Base-by-base conservation (phyloP, 2,329 filamentous ascomycete species). In the Curvularia verruculosa region DNA sequence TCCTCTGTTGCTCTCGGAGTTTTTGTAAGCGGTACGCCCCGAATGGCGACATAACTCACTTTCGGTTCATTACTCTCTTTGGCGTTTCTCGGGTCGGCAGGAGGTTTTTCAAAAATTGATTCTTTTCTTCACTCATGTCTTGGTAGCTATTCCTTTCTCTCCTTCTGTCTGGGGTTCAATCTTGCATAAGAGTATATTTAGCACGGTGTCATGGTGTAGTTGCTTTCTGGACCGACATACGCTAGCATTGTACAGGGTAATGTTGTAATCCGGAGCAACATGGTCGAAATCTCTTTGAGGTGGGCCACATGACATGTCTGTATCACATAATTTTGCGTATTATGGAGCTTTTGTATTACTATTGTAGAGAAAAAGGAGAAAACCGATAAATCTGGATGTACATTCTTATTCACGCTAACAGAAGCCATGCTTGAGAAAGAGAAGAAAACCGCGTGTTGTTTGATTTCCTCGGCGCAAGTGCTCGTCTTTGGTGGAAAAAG, bases 71-170 rank as follows among this genome's bases (percentile, higher is more conserved):
- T 29, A 19, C 39, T 56, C 44, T 37, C 15, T 41, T 40, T 24
- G 56, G 56, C 52, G 56, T 59, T 59, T 47, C 9, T 29, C 21
- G 29, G 48, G 48, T 43, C 13, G 48, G 44, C 44, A 49, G n/a
- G 37, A 37, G 1, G 15, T 45, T 29, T 23, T 52, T 43, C 44
- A 59, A 24, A 40, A 59, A 59, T 59, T 34, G 36, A 59, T 57
- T n/a, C 28, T 51, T 51, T 57, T 59, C 54, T 57, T 57, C 54
- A 43, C 29, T 50, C 44, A 44, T 57, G 57, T 59, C 36, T 57
- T 59, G 7, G 12, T 57, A 59, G 44, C 9, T 43, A 19, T 57
- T 15, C 39, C 24, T 49, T 36, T 43, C 21, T 53, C 48, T 40
- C 36, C 26, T 18, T 39, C 9, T 9, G 23, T 39, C 34, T 28